Base-by-base conservation (phyloP, 108 stramenopile genomes). In the Seminavis robusta region DNA sequence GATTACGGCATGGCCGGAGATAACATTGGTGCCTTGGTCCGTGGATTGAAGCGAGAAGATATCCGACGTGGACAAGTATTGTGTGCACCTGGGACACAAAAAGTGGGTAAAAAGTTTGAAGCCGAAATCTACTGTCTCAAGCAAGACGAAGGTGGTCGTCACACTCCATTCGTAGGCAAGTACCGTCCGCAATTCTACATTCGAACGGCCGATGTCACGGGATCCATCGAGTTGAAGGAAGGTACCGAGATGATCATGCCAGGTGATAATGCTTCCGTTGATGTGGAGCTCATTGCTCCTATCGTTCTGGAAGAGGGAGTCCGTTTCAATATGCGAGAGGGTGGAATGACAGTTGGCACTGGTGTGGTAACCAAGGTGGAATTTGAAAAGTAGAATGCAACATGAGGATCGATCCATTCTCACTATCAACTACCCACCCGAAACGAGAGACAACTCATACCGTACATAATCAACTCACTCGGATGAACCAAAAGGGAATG, bases 211-310 rank as follows among this genome's bases (percentile, higher is more conserved):
- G 99, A 99, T 78, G 61, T 99, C 33, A 99, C 97, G 41, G 99
- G 99, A 17, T 73, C 86, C 38, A 61, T 98, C 42, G 63, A 76
- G 31, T 72, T 98, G 38, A 76, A 79, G 43, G 94, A 95, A 44
- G 97, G 94, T 52, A 86, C 79, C 15, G 97, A 98, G 76, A 98
- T 99, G 99, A 88, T 98, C 56, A 96, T 98, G 97, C 99, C 99
- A 17, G 99, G 99, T 23, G 99, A 99, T 75, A 97, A 98, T 64
- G 75, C 93, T 45, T 83, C 96, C 23, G 67, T 99, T 36, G 84
- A 86, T 50, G 88, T 96, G n/a, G 90, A 96, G 48, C 79, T 99
- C 23, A 95, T 96, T 76, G 69, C 74, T 4, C 95, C 97, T 34
- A 79, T 98, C 49, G 92, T 95, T 6, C 65, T 98, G 63, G 77